These are phyloP conservation scores for Choanephora cucurbitarum DNA, from an alignment of 371 early-diverging fungal species.

Conservation along the genomic window DNA sequence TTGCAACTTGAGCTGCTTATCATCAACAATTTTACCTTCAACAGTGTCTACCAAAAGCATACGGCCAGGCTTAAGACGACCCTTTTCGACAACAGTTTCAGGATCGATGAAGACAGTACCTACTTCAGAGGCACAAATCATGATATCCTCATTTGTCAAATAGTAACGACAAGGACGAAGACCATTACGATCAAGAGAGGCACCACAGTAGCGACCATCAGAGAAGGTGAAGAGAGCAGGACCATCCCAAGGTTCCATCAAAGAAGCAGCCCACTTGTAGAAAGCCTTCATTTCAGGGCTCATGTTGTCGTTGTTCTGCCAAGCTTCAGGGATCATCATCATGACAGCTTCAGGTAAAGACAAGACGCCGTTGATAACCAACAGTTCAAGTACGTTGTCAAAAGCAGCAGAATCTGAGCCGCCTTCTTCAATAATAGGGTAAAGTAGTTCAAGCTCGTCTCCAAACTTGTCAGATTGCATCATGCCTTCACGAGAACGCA, in stretches of 20 bases:
- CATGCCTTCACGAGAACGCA: constrained; percentile 95
- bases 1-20: constrained; percentile 81
- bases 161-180: constrained; percentile 96
- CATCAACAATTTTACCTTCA: constrained; percentile 89
- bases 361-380: constrained; percentile 88
- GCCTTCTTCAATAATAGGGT: constrained; percentile 94
- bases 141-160: constrained; percentile 87
- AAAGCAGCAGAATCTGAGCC: constrained; percentile 98
- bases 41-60: constrained; percentile 97
- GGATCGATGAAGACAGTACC: constrained; percentile 89
- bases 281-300: constrained; percentile 86
- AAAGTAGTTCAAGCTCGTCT: constrained; percentile 76
- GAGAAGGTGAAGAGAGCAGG: constrained; percentile 96
- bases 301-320: constrained; percentile 89
- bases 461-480: constrained; percentile 84
- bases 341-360: constrained; percentile 94
- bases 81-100: constrained; percentile 81
- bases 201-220: constrained; percentile 96
- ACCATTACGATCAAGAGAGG: constrained; percentile 94
- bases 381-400: constrained; percentile 93
- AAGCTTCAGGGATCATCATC: constrained; percentile 98
- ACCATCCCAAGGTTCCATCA: constrained; percentile 99
- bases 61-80: constrained; percentile 94
- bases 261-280: constrained; percentile 94
- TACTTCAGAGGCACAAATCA: constrained; percentile 98